These are phyloP conservation scores for Toxoplasma gondii DNA, from an alignment of 169 alveolate species.

Conservation along the genomic window DNA sequence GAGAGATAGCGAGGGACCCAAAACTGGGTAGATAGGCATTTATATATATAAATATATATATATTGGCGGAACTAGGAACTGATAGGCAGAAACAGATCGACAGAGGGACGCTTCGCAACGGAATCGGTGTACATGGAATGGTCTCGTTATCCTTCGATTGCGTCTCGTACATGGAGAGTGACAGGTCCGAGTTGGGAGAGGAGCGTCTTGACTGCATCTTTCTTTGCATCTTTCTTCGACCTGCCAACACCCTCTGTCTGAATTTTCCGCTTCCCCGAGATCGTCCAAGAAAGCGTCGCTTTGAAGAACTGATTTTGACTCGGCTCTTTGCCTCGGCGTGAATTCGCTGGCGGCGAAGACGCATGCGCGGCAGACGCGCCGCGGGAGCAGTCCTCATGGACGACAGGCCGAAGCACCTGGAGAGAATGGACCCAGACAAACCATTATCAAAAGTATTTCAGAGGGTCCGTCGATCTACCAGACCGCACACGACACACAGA, in stretches of 20 bases:
- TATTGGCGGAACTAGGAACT: too few species aligned
- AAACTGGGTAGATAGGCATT: background rate
- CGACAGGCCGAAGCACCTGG: slow-evolving; percentile 20
- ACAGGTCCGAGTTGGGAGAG: slow-evolving; percentile 58
- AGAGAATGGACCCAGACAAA: background rate
- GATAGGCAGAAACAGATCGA: too few species aligned
- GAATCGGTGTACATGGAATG: too few species aligned
- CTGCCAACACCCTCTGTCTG: slow-evolving; percentile 53
- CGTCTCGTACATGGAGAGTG: slow-evolving; percentile 40
- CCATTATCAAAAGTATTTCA: too few species aligned
- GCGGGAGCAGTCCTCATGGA: background rate
- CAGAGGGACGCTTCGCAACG: too few species aligned
- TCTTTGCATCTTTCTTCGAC: slow-evolving; percentile 65
- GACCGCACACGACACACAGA: too few species aligned
- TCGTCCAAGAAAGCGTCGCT: slow-evolving; percentile 46
- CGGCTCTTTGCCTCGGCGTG: slow-evolving; percentile 41
- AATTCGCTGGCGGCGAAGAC: slow-evolving; percentile 51
- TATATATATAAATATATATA: background rate
- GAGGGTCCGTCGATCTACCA: too few species aligned
- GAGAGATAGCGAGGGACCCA: background rate
- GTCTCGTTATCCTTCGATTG: background rate
- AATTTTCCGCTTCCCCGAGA: slow-evolving; percentile 35
- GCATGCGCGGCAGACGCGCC: background rate
- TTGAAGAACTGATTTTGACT: slow-evolving; percentile 49
- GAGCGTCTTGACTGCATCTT: slow-evolving; percentile 59